Evolutionary conservation across 768 basidiomycete species (phyloP).

Genomic region (Hypholoma fasciculare): DNA sequence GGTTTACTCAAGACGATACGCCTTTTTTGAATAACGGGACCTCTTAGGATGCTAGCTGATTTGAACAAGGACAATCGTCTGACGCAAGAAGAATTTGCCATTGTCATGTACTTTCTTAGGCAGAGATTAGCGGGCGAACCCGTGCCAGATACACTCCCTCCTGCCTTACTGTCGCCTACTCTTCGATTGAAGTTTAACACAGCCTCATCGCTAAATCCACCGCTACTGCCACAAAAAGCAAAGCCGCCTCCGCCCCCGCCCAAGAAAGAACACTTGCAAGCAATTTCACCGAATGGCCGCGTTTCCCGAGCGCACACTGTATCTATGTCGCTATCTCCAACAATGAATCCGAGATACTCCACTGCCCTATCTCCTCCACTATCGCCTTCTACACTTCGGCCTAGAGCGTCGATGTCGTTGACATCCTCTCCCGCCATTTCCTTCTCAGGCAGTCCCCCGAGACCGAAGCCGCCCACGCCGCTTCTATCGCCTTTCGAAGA

Average conservation of each 20-base stretch:
- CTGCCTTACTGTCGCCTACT: slow-evolving; percentile 29
- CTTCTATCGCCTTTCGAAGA: slow-evolving; percentile 23
- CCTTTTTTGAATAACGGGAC: neutral
- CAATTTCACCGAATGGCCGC: neutral
- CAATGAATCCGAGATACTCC: slow-evolving; percentile 3
- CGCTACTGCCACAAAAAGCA: neutral
- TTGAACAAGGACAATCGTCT: slow-evolving; percentile 32
- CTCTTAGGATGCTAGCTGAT: slow-evolving; percentile 34
- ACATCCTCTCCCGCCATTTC: slow-evolving; percentile 8
- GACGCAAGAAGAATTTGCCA: slow-evolving; percentile 36
- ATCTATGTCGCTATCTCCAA: neutral
- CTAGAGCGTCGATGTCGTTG: slow-evolving; percentile 3
- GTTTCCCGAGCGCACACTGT: neutral
- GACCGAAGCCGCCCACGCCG: neutral
- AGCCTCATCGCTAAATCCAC: neutral
- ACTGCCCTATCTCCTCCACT: slow-evolving; percentile 9
- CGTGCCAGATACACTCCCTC: slow-evolving; percentile 28
- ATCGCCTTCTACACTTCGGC: neutral
- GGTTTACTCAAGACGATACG: neutral
- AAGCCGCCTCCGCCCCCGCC: slow-evolving; percentile 7
- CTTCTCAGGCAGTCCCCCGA: slow-evolving; percentile 2
- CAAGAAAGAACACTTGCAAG: neutral
- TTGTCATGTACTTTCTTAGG: slow-evolving; percentile 37
- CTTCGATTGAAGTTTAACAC: neutral
- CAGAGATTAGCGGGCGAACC: slow-evolving; percentile 30